Percentiles rank a stretch among this genome's conserved stretches.
Evolutionary conservation across 495 filamentous ascomycete genomes (phyloP).

Genomic region (Astrothelium macrocarpum): DNA sequence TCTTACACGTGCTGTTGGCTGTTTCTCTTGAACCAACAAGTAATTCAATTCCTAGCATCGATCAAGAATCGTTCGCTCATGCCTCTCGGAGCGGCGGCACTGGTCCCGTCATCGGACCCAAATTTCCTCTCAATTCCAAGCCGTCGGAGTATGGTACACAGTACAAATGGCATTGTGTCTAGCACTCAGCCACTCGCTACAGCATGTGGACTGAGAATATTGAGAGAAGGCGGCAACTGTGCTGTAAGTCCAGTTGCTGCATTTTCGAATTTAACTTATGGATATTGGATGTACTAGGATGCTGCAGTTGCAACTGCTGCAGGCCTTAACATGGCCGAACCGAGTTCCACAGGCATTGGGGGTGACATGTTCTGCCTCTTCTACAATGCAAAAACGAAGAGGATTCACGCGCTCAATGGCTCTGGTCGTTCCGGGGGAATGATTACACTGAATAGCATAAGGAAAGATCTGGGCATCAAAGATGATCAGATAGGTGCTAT

Average conservation of each 20-base stretch:
- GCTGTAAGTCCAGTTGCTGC: conserved; percentile 51
- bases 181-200: conserved; percentile 87
- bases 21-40: background rate
- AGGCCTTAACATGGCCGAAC: conserved; percentile 87
- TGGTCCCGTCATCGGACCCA: conserved; percentile 54
- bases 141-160: conserved; percentile 85
- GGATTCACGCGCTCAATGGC: conserved; percentile 78
- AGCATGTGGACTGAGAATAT: conserved; percentile 72
- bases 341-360: conserved; percentile 88
- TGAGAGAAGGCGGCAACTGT: conserved; percentile 83
- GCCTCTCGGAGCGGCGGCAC: conserved; percentile 49
- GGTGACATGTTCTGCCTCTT: conserved; percentile 97
- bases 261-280: conserved; percentile 6
- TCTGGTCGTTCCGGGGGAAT: conserved; percentile 71
- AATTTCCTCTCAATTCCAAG: conserved; percentile 65
- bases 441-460: conserved; percentile 57
- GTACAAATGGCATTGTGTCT: conserved; percentile 82
- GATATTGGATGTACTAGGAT: conserved; percentile 49
- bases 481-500: conserved; percentile 54
- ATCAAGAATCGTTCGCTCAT: conserved; percentile 25
- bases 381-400: conserved; percentile 74
- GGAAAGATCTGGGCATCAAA: conserved; percentile 56
- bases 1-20: background rate
- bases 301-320: conserved; percentile 89
- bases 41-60: background rate